A percentile compares a stretch with the other conserved stretches of the same genome.
Evolutionary conservation across 306 rosid genomes (phyloP).

Genomic region (Parietaria judaica): DNA sequence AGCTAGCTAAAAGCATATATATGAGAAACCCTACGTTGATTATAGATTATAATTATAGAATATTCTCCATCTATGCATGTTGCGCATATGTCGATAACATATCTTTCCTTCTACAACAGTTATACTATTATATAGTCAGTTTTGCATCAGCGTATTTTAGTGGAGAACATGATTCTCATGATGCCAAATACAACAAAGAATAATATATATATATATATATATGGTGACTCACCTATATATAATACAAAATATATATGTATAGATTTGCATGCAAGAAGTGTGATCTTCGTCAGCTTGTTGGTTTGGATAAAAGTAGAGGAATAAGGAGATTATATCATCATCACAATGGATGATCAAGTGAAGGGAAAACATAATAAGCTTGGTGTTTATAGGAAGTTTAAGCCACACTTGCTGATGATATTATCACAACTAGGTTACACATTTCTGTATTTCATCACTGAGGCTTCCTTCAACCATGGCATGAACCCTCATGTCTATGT

Average conservation of each 20-base stretch:
- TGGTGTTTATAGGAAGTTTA: slow-evolving; percentile 31
- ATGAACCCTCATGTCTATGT: slow-evolving; percentile 76
- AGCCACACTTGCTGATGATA: slow-evolving; percentile 66
- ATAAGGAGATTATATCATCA: neutral
- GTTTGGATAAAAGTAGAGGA: no score
- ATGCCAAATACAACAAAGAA: neutral
- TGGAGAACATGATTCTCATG: slow-evolving; percentile 15
- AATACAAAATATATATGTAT: neutral
- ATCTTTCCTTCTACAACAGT: neutral
- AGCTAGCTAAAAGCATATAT: no score
- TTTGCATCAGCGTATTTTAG: neutral
- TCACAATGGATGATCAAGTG: neutral
- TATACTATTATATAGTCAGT: neutral
- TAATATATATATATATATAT: no score
- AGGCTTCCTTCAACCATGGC: slow-evolving; percentile 86
- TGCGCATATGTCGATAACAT: neutral
- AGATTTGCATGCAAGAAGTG: slow-evolving; percentile 3
- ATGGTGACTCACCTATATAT: neutral
- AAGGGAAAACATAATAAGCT: neutral
- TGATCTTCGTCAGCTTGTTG: slow-evolving; percentile 10
- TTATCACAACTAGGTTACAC: slow-evolving; percentile 46
- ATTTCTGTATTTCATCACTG: slow-evolving; percentile 46
- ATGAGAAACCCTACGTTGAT: no score
- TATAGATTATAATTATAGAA: neutral
- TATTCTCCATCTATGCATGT: neutral